Base-by-base conservation (phyloP, 768 basidiomycete species). In the Suillus bovinus region DNA sequence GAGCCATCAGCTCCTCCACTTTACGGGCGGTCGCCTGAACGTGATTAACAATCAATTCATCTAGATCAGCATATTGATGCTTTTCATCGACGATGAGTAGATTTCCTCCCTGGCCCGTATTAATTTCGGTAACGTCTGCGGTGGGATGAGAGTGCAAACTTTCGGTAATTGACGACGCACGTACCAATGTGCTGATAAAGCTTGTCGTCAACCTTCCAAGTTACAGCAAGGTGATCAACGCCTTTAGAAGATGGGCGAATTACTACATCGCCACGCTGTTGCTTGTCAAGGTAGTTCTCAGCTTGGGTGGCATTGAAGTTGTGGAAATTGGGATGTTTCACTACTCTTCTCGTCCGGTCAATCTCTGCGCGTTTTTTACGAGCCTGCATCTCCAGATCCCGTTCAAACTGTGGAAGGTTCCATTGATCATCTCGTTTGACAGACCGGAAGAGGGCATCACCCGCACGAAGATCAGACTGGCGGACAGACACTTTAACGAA, bases 301-400 rank as follows among this genome's bases (percentile, higher is more conserved):
- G 97, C 96, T 67, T 97, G 90, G 16, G 83, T 79, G 8, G 92
- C 87, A 66, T 93, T 96, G 81, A 96, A 88, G 70, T 97, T 94
- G 72, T 96, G 92, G 85, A 98, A 99, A 75, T 96, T 95, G 2
- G 96, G 97, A 74, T 99, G 97, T 73, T 98, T 94, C 79, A 99
- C 93, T 59, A 96, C 87, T 29, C 96, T 82, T 63, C 93, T 85
- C 39, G 87, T 84, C 64, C 85, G 83, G 67, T 92, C 90, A 10
- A 86, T 88, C 70, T 94, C 90, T 2, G 91, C 87, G 53, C 92
- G 81, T 79, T 94, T 96, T 78, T 93, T 96, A 66, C 93, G 84
- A 27, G 83, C 85, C 64, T 90, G 78, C 66, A 93, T 77, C 64
- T 94, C 91, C 66, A 77, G 74, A 70, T 95, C 91, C 63, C 85